Percentiles rank a stretch among this genome's conserved stretches.
phyloP scores from a whole-genome alignment of 1,139 yeast species.

The Yarrowia galli region DNA sequence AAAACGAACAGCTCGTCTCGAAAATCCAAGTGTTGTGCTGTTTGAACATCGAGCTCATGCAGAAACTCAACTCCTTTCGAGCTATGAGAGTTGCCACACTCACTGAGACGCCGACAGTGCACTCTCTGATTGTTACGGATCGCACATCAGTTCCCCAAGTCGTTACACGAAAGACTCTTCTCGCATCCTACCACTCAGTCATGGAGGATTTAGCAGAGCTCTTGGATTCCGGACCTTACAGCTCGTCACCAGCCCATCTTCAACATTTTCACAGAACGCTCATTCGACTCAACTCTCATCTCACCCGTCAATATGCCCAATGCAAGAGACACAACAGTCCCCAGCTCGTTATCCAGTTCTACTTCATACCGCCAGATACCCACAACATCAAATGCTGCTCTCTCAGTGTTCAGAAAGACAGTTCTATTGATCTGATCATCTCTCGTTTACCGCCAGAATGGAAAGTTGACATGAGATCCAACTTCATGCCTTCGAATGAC shows the following conservation, averaged over 20 bases:
- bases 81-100: background rate
- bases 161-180: background rate
- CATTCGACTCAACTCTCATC: background rate
- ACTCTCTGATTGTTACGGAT: too few relatives aligned
- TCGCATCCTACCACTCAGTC: too few relatives aligned
- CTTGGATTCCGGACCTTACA: background rate
- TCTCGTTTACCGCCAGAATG: background rate
- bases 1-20: background rate
- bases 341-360: background rate
- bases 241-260: background rate
- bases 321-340: background rate
- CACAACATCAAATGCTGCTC: too few relatives aligned
- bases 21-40: background rate
- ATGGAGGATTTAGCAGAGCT: background rate
- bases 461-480: background rate
- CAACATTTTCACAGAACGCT: background rate
- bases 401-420: slow-evolving; percentile 1
- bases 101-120: too few relatives aligned
- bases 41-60: background rate
- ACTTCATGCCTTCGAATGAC: background rate
- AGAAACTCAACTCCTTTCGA: background rate
- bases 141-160: background rate
- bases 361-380: background rate
- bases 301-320: background rate
- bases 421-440: background rate